Conservation (phyloP, 345 rosid genomes). For the Litchi chinensis region DNA sequence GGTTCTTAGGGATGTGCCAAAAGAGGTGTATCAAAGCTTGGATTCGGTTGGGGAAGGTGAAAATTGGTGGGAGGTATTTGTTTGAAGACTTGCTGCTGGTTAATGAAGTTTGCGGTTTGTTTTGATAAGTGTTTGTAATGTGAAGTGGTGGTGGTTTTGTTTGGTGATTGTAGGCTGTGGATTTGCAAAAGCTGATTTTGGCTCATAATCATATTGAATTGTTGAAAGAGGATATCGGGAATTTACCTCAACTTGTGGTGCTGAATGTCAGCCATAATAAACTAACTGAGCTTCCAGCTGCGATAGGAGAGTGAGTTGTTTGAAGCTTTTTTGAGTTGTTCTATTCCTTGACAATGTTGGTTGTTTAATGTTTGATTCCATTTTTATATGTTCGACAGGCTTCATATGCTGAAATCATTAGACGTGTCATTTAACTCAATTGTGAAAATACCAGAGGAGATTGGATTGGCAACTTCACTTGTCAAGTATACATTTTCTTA, state of each 20-base stretch:
- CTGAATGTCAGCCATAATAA: conserved; percentile 84
- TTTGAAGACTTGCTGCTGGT: neutral
- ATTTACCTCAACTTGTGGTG: conserved; percentile 62
- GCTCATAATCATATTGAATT: conserved; percentile 83
- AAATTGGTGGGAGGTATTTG: conserved; percentile 97
- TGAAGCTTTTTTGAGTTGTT: neutral
- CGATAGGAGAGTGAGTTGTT: conserved; percentile 78
- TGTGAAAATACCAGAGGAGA: conserved; percentile 66
- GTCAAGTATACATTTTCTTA: conserved; percentile 65
- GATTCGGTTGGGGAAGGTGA: conserved; percentile 75
- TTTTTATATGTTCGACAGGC: conserved; percentile 49
- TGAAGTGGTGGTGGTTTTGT: neutral
- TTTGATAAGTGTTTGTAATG: neutral
- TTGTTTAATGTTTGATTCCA: neutral
- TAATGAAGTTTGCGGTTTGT: conserved; percentile 2
- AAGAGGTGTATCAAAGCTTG: conserved; percentile 60
- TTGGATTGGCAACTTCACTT: conserved; percentile 78
- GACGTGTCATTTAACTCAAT: conserved; percentile 78
- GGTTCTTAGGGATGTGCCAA: conserved; percentile 67
- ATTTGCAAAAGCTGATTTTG: conserved; percentile 84
- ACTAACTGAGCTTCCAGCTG: conserved; percentile 69
- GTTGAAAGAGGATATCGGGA: conserved; percentile 76
- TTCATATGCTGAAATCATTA: conserved; percentile 72
- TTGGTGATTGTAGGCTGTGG: conserved; percentile 63
- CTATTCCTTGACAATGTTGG: neutral